Base-by-base conservation (phyloP, 2,329 filamentous ascomycete genomes). In the Tolypocladium tropicale region DNA sequence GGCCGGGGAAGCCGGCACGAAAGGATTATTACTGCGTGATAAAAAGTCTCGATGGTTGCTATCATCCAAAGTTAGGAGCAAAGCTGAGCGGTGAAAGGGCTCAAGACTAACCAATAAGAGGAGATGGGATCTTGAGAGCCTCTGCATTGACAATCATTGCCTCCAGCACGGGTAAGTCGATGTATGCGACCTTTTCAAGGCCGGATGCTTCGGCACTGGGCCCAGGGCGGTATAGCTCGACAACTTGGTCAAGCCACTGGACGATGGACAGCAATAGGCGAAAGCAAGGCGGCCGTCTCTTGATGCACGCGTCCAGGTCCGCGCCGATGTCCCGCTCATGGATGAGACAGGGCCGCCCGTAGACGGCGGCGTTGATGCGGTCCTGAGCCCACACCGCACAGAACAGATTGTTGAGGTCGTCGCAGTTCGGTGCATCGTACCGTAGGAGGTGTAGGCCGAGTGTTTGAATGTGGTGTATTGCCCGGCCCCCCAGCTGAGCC, bases 21-120 rank as follows among this genome's bases (percentile, higher is more conserved):
- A 2, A 86, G 70, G 10, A 86, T 84, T 37, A 81, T 79, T 7
- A 86, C 78, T 3, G 82, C 81, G 61, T 86, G 82, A 61, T 86
- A 86, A 18, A 86, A 77, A 1, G 80, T 77, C 60, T 86, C 83
- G 7, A 86, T 74, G 0, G 83, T 84, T 9, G 76, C 81, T 83
- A 39, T 6, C 6, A 3, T 1, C 10, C 30, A 7, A n/a, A 37
- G 50, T 50, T 33, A 53, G 34, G n/a, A 6, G 1, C 32, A 30
- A 2, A 21, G 18, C 18, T 28, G 46, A 32, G 10, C 3, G 14
- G 18, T 2, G 6, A 21, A 5, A 12, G 18, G 10, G 9, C 7
- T 12, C n/a, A n/a, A 3, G 7, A 54, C 73, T 59, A 59, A 82
- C 79, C 78, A 11, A 83, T 73, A 10, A 80, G 68, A 25, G 70